A percentile compares a stretch with the other conserved stretches of the same genome.
These are phyloP conservation scores for Nicotiana knightiana DNA, from an alignment of 257 asterid genomes.

Conservation along the genomic window DNA sequence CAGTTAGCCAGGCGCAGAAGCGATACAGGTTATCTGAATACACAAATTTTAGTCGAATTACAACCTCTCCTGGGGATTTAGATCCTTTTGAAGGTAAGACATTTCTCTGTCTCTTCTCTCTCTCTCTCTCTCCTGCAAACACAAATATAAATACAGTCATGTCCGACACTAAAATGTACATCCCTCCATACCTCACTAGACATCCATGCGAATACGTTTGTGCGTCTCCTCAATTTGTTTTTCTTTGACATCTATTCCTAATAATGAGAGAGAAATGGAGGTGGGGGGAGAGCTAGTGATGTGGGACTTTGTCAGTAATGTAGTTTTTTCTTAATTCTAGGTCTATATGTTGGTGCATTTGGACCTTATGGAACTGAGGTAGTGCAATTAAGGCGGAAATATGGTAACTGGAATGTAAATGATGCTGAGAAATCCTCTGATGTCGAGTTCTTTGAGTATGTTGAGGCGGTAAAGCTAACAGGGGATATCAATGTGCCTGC, in stretches of 20 bases:
- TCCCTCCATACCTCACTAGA: neutral
- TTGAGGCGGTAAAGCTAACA: slow-evolving; percentile 93
- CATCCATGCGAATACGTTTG: neutral
- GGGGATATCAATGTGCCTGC: slow-evolving; percentile 98
- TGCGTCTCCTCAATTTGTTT: neutral
- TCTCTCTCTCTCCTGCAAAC: neutral
- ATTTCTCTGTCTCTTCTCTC: neutral
- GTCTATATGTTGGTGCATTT: slow-evolving; percentile 90
- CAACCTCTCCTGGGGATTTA: slow-evolving; percentile 57
- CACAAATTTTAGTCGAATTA: slow-evolving; percentile 70
- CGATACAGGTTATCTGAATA: slow-evolving; percentile 61
- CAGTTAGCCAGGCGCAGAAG: slow-evolving; percentile 71
- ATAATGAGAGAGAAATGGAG: neutral
- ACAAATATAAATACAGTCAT: neutral
- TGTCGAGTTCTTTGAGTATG: slow-evolving; percentile 89
- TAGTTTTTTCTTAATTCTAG: slow-evolving; percentile 32
- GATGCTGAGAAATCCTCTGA: slow-evolving; percentile 52
- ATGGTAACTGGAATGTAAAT: slow-evolving; percentile 75
- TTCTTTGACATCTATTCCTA: neutral
- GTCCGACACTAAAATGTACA: neutral
- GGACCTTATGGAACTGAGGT: slow-evolving; percentile 97
- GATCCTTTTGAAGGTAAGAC: slow-evolving; percentile 92
- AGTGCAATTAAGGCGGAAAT: slow-evolving; percentile 85
- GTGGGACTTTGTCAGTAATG: slow-evolving; percentile 1
- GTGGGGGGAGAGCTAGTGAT: neutral